Percentiles rank a stretch among this genome's conserved stretches.
These are phyloP conservation scores for Microbotryomycetes sp. DNA, from an alignment of 1,284 basidiomycete genomes.

Conservation along the genomic window DNA sequence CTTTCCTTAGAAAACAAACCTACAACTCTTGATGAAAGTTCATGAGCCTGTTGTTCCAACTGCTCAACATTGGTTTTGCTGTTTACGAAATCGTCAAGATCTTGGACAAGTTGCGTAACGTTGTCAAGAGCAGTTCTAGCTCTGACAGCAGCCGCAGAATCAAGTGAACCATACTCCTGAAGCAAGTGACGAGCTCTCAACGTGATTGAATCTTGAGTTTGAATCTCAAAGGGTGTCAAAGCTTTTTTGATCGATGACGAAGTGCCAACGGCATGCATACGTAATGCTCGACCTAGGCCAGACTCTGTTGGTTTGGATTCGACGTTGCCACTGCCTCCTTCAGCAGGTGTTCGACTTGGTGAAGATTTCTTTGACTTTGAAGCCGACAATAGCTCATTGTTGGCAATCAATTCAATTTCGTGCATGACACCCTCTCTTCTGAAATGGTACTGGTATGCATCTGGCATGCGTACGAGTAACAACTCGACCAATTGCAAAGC, in stretches of 20 bases:
- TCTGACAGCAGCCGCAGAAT: slow-evolving; percentile 49
- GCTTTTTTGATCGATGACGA: background rate
- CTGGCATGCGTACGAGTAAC: slow-evolving; percentile 69
- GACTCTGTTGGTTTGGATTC: background rate
- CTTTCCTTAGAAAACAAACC: slow-evolving; percentile 65
- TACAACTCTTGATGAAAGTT: slow-evolving; percentile 60
- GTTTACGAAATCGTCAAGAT: slow-evolving; percentile 20
- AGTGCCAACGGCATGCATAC: slow-evolving; percentile 2
- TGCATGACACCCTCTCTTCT: slow-evolving; percentile 88
- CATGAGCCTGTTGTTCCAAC: slow-evolving; percentile 49
- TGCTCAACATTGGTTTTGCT: slow-evolving; percentile 2
- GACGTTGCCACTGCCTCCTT: background rate
- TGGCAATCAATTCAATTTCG: slow-evolving; percentile 71
- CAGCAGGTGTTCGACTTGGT: slow-evolving; percentile 1
- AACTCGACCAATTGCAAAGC: slow-evolving; percentile 87
- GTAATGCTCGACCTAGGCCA: background rate
- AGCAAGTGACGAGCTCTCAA: slow-evolving; percentile 74
- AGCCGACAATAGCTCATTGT: slow-evolving; percentile 49
- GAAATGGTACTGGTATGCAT: slow-evolving; percentile 77
- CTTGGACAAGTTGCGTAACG: slow-evolving; percentile 28
- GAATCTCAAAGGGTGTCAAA: slow-evolving; percentile 22
- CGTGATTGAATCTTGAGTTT: slow-evolving; percentile 80
- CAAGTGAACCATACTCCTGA: slow-evolving; percentile 59
- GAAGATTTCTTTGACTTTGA: slow-evolving; percentile 49
- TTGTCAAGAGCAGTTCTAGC: slow-evolving; percentile 54